Evolutionary conservation across 345 rosid species (phyloP), one percentile per base, ranked within the genome.

Genomic region (Draba incana): DNA sequence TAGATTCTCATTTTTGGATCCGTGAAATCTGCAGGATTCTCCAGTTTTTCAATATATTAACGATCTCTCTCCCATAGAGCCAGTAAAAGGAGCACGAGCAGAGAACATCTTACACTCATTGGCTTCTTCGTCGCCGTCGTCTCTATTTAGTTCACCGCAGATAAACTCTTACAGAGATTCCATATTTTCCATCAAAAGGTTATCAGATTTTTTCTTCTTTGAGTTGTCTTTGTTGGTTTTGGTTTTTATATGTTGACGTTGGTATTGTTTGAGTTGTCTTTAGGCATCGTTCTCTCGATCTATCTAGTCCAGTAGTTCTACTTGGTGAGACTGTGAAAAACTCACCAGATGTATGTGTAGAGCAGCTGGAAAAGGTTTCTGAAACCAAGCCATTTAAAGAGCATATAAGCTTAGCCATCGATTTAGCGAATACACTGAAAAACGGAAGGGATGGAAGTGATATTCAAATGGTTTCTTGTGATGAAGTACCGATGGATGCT

Each of bases 1-100:
- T 41, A 10, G 39, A 51, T 31, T 55, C 44, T 35, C 45, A 31
- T 23, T 8, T 58, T 30, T 27, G 37, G 25, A 62, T 13, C 15
- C 16, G 60, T 70, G 35, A 0, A 14, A 42, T 14, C 0, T 81
- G 82, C 84, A 88, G 95, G 84, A 84, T 79, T 88, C 95, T 58
- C 95, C 89, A 3, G 86, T 86, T 13, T 88, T 84, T 68, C 83
- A 82, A 62, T 88, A 79, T 77, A 88, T 88, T 14, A 82, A 71
- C 69, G 85, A 68, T 8, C 87, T 88, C 39, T 88, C 89, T 0
- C 91, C 95, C 9, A 72, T 86, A 14, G 87, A 84, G 41, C 74
- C 77, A 12, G 79, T 75, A 6, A 88, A 83, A 67, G 78, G 75
- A 46, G 8, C 62, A 31, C 72, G 69, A 30, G 25, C 53, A 0